Conservation (phyloP, 1,284 basidiomycete species). For the Leccinum pachyderme region DNA sequence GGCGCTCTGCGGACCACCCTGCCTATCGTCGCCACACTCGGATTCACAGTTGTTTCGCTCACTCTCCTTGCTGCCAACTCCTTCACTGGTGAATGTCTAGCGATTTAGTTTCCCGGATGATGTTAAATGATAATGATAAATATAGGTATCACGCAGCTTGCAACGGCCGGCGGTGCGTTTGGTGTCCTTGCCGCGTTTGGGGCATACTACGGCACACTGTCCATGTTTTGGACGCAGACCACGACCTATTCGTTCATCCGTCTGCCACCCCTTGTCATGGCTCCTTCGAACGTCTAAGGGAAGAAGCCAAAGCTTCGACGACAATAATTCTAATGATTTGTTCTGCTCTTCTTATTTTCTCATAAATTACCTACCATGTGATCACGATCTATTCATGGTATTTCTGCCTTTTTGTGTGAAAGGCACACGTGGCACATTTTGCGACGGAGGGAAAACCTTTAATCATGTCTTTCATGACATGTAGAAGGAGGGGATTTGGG, state of each 20-base stretch:
- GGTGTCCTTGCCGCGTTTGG: conserved; percentile 30
- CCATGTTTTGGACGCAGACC: conserved; percentile 29
- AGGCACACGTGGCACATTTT: neutral
- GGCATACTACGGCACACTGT: conserved; percentile 29
- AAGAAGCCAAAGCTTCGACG: neutral
- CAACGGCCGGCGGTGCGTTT: conserved; percentile 29
- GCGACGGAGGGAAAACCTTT: neutral
- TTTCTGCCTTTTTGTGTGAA: neutral
- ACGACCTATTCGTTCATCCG: conserved; percentile 29
- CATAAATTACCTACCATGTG: neutral
- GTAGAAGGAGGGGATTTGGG: neutral
- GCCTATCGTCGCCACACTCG: conserved; percentile 27
- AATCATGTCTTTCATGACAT: neutral
- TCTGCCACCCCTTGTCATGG: conserved; percentile 20
- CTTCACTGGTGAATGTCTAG: conserved; percentile 23
- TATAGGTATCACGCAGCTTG: conserved; percentile 21
- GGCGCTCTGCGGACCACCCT: conserved; percentile 28
- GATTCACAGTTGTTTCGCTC: conserved; percentile 24
- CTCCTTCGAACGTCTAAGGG: conserved; percentile 20
- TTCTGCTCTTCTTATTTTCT: neutral
- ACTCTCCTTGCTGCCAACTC: conserved; percentile 23
- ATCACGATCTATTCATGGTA: neutral
- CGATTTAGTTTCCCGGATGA: neutral
- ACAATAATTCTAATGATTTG: neutral
- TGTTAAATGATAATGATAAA: neutral